These are phyloP conservation scores for Plasmodium coatneyi DNA, from an alignment of 169 alveolate species.

Conservation along the genomic window DNA sequence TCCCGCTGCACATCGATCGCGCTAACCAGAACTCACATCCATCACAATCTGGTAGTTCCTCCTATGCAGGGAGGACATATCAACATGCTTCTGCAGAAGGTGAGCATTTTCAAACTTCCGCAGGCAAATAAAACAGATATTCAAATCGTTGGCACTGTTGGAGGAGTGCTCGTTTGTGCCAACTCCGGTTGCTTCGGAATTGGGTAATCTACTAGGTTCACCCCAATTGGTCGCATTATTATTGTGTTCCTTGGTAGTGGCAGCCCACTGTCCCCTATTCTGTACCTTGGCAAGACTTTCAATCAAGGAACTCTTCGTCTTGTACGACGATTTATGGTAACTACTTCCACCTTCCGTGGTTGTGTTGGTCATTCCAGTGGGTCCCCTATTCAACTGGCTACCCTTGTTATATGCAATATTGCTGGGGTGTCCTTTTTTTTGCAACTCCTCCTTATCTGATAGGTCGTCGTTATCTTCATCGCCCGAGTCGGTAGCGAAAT, in stretches of 20 bases:
- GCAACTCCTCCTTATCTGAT: conserved; percentile 2
- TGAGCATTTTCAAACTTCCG: conserved; percentile 75
- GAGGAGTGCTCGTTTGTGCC: conserved; percentile 3
- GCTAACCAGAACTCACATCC: background rate
- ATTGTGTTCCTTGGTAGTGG: background rate
- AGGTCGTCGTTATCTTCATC: conserved; percentile 65
- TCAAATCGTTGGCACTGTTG: background rate
- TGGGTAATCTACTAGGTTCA: background rate
- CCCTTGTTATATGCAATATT: background rate
- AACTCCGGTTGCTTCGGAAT: background rate
- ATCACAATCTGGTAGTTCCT: conserved; percentile 15
- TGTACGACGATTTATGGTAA: background rate
- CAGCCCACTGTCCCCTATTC: background rate
- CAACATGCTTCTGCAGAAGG: conserved; percentile 79
- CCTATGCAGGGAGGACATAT: conserved; percentile 79
- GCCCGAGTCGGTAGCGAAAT: conserved; percentile 57
- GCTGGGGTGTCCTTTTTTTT: conserved; percentile 2
- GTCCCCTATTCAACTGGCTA: background rate
- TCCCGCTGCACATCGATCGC: background rate
- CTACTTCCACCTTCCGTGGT: background rate
- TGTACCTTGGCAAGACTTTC: background rate
- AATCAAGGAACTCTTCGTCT: background rate
- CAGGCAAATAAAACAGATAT: conserved; percentile 81
- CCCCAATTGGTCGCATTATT: background rate
- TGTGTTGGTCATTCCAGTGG: background rate